phyloP scores from a whole-genome alignment of 2,329 filamentous ascomycete species.

The Cercospora canescens region DNA sequence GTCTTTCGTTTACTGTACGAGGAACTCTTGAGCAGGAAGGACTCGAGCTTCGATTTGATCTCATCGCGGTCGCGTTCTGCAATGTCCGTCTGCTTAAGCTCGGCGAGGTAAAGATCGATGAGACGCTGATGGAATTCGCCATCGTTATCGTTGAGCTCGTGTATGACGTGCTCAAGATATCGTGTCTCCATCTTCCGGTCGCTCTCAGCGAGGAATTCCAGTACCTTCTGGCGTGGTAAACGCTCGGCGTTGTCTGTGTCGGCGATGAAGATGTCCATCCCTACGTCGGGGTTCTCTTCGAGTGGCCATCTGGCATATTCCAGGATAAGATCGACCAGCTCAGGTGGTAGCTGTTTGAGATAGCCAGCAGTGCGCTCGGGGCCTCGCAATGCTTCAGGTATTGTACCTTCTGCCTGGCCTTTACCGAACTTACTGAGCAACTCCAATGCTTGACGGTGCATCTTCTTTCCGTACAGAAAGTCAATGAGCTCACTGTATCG shows the following conservation, averaged over 20 bases:
- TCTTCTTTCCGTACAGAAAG: conserved; percentile 92
- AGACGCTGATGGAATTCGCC: conserved; percentile 86
- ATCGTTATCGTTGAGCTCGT: conserved; percentile 79
- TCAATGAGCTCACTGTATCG: conserved; percentile 95
- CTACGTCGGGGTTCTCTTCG: conserved; percentile 67
- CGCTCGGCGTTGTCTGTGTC: conserved; percentile 95
- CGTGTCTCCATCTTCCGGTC: conserved; percentile 70
- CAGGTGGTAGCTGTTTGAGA: conserved; percentile 82
- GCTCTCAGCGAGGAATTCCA: conserved; percentile 70
- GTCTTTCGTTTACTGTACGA: conserved; percentile 70
- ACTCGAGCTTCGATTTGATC: conserved; percentile 61
- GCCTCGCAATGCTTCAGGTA: conserved; percentile 65
- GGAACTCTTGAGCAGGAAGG: conserved; percentile 72
- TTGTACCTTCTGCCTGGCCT: conserved; percentile 47
- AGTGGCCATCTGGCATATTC: conserved; percentile 92
- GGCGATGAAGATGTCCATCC: conserved; percentile 90
- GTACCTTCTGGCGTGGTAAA: conserved; percentile 73
- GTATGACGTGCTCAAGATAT: conserved; percentile 89
- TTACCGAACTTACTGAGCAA: conserved; percentile 78
- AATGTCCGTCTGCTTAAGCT: conserved; percentile 42
- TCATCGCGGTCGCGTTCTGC: conserved; percentile 38
- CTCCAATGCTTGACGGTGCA: conserved; percentile 84
- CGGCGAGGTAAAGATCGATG: conserved; percentile 68
- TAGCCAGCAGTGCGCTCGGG: conserved; percentile 84
- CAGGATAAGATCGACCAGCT: conserved; percentile 85